Base-by-base conservation (phyloP, 202 grass and related monocot genomes). In the Brachypodium distachyon region DNA sequence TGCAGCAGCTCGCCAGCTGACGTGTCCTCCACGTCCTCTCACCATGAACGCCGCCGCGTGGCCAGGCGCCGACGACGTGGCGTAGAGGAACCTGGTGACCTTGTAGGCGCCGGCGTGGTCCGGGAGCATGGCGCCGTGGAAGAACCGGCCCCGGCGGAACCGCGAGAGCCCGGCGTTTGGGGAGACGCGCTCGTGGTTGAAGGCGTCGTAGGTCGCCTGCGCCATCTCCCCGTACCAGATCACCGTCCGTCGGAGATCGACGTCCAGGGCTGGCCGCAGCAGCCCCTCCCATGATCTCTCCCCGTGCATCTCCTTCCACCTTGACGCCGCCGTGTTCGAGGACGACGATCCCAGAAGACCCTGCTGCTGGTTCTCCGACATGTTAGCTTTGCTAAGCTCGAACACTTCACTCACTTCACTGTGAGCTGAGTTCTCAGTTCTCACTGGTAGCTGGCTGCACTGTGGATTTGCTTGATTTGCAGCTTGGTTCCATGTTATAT, bases 181-280 rank as follows among this genome's bases (percentile, higher is more conserved):
- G 21, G 90, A 89, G 9, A 37, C 3, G 14, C 4, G 21, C 77
- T 93, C 77, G 28, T 16, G 12, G 84, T 82, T 89, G 90, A 89
- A 87, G 9, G 80, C 73, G 54, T 93, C 90, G 87, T 89, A 89
- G n/a, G 72, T 58, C 4, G 84, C 87, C 84, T 93, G 84, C 39
- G 76, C 87, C 84, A 93, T 83, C 84, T 93, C 84, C 9, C 90
- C 87, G 69, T 89, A 93, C 37, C 51, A 81, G 52, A 93, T 59
- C 10, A 93, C 41, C 27, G 17, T 84, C 47, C 77, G 80, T 10
- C 90, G 86, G 5, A 93, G 86, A 56, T 82, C 90, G 2, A 65
- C 57, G 61, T 93, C 90, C 3, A 89, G 76, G 12, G 29, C 11
- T 40, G 90, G 90, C 32, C 58, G 47, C 12, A 84, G 81, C 21